Base-by-base conservation (phyloP, 768 basidiomycete genomes). In the Phaeotremella skinneri region DNA sequence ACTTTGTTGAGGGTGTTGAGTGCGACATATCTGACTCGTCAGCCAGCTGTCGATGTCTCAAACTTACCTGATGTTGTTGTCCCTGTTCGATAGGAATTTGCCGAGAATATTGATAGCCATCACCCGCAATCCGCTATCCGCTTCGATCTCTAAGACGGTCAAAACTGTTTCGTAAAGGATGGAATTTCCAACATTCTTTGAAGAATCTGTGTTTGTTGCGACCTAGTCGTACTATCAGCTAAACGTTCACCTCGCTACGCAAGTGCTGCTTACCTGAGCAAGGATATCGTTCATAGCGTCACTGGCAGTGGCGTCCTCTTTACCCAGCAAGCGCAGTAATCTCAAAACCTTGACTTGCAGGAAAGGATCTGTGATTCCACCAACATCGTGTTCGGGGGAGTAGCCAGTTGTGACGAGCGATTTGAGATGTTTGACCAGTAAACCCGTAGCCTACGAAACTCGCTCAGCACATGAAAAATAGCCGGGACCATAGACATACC, bases 81-180 rank as follows among this genome's bases (percentile, higher is more conserved):
- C 96, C 31, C 90, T 83, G 78, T 99, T 99, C 74, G 90, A 87
- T 74, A 99, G 80, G 80, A 98, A 98, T 79, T 97, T 98, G 55
- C 96, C 96, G 31, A 99, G 83, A 57, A 98, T 98, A 75, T 99
- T 99, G 78, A 99, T 99, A 0, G 96, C 96, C 96, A 99, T 97
- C 45, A 98, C 93, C 1, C 96, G 87, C 21, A 99, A 80, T 20
- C 92, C 91, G 41, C 85, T 88, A 74, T 99, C 96, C 11, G 96
- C 93, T 70, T 99, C 92, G 61, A 98, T 98, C 66, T 99, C 94
- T 48, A 99, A 82, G 17, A 99, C 87, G 0, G 93, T 91, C 63
- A 98, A 81, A 4, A 97, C 94, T 0, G 94, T 94, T 79, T 99
- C 96, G 76, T 99, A 99, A 30, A 99, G 79, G 62, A 99, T 97